phyloP scores from a whole-genome alignment of 73 alveolate genomes.

The Paramecium sexaurelia region DNA sequence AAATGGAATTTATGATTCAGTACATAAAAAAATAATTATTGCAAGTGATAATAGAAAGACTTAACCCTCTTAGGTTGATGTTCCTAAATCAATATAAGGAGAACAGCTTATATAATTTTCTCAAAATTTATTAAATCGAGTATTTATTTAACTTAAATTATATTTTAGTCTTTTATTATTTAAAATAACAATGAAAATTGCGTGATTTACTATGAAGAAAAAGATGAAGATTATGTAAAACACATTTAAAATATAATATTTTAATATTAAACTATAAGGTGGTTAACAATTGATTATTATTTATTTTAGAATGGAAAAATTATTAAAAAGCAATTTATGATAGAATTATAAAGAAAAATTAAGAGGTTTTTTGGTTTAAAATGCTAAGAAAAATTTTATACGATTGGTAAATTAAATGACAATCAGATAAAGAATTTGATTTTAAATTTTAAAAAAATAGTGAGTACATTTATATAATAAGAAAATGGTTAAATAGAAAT shows the following conservation, averaged over 20 bases:
- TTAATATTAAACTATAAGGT: neutral
- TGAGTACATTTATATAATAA: neutral
- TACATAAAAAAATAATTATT: slow-evolving; percentile 5
- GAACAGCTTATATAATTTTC: neutral
- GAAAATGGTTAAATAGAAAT: neutral
- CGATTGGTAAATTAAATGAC: neutral
- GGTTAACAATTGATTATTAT: neutral
- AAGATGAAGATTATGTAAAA: neutral
- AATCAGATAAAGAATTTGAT: neutral
- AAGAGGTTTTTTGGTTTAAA: neutral
- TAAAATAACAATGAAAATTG: neutral
- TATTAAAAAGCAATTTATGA: neutral
- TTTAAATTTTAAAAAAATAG: neutral
- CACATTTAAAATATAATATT: neutral
- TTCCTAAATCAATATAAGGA: neutral
- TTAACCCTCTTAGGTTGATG: slow-evolving; percentile 33
- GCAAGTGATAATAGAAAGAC: slow-evolving; percentile 41
- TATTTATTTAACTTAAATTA: neutral
- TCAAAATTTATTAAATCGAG: slow-evolving; percentile 31
- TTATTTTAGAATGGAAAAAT: neutral
- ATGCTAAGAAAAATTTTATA: neutral
- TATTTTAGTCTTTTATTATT: slow-evolving; percentile 28
- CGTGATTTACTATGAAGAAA: slow-evolving; percentile 13
- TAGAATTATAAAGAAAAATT: neutral
- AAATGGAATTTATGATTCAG: slow-evolving; percentile 45